Base-by-base conservation (phyloP, 176 grass and related monocot genomes). In the Triticum turgidum region DNA sequence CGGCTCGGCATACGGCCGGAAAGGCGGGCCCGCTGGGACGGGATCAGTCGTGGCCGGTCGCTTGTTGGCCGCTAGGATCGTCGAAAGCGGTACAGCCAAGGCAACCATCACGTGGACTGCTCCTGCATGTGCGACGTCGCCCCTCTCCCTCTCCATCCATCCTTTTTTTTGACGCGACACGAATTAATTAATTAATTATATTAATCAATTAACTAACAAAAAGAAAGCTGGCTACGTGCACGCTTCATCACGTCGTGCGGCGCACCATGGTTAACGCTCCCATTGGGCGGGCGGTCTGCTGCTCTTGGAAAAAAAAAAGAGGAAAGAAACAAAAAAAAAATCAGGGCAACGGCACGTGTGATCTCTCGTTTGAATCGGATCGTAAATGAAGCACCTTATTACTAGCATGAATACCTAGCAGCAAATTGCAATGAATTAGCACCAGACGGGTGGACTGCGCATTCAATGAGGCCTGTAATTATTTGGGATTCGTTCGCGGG, bases 91-190 rank as follows among this genome's bases (percentile, higher is more conserved):
- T 29, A 69, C 88, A 32, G 7, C 37, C 20, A 77, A 52, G 5
- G 14, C 5, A 69, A 59, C 13, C 63, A 9, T 62, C 83, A 83
- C 83, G 13, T 86, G 79, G 51, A 65, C 83, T 70, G 79, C 54
- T 74, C 29, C 29, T 63, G 69, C 47, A 14, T 18, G 20, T 39
- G 24, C 38, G 17, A 12, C 32, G 51, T 35, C 20, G 59, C 38
- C 42, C 34, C 39, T 29, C 20, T 9, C 3, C 64, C 29, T 24
- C 39, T 15, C 34, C 51, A 54, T 54, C 51, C 15, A 54, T 54
- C 51, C 15, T 27, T 3, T 30, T 2, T 54, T 18, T 62, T 82
- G 25, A 86, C 7, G 47, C 64, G 68, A 61, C 68, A 52, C n/a
- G 45, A 61, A 37, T 6, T 65, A 14, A 51, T 15, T 5, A 13